A percentile compares a stretch with the other conserved stretches of the same genome.
Evolutionary conservation across 139 green algal species (phyloP).

Genomic region (Chlorella sp.): DNA sequence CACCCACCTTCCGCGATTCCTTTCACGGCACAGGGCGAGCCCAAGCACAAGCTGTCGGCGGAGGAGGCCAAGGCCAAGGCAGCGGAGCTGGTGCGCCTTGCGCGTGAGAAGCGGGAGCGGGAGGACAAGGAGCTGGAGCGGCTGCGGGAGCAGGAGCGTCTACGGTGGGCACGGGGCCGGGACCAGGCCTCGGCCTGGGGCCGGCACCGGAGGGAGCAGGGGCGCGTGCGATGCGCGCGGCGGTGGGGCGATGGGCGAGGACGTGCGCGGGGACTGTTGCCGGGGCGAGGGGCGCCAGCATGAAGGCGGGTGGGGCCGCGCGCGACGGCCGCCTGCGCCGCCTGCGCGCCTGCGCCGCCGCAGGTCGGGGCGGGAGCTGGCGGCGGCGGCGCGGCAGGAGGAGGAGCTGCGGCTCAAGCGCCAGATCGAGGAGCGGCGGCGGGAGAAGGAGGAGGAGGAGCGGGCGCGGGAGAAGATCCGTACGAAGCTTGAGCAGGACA

Average conservation of each 20-base stretch:
- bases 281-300: background rate
- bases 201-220: too few species aligned
- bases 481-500: too few species aligned
- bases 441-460: slow-evolving; percentile 73
- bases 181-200: too few species aligned
- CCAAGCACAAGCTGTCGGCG: slow-evolving; percentile 69
- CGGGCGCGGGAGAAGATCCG: slow-evolving; percentile 69
- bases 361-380: slow-evolving; percentile 66
- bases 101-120: slow-evolving; percentile 58
- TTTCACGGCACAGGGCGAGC: slow-evolving; percentile 8
- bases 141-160: slow-evolving; percentile 71
- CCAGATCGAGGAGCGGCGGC: slow-evolving; percentile 62
- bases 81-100: slow-evolving; percentile 63
- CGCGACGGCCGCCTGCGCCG: background rate
- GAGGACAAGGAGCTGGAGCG: slow-evolving; percentile 74
- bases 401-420: slow-evolving; percentile 76
- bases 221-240: background rate
- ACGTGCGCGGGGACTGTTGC: background rate
- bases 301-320: background rate
- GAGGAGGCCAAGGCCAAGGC: slow-evolving; percentile 77
- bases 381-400: slow-evolving; percentile 67
- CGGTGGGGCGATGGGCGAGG: background rate
- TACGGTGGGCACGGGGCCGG: too few species aligned
- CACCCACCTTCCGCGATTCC: too few species aligned
- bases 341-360: too few species aligned